Base-by-base conservation (phyloP, 2,329 filamentous ascomycete genomes). In the Pyrenochaeta sp. region DNA sequence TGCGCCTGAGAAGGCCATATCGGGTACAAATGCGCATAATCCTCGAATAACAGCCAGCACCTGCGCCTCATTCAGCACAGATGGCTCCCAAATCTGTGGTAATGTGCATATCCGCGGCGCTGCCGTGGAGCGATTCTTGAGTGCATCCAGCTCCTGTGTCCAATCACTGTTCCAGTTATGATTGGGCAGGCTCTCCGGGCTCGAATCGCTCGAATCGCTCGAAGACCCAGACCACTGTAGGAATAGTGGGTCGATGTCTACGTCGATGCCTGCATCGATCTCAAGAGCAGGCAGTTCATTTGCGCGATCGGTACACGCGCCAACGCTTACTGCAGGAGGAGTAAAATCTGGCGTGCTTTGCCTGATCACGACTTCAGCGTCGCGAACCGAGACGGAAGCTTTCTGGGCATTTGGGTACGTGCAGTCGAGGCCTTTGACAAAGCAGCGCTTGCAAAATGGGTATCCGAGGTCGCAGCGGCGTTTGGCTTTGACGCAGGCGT, bases 401-500 rank as follows among this genome's bases (percentile, higher is more conserved):
- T 45, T 51, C 33, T 31, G 21, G 44, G 63, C 57, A 51, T 63
- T 63, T 3, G 68, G 63, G 46, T 73, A 72, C 9, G 46, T 50
- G 56, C 69, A 73, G 41, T 67, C 61, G 48, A 69, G 43, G 36
- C 60, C 56, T 42, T 71, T 72, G 14, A 61, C 54, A 29, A 63
- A 63, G 39, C 66, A 72, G 29, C 70, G 60, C 33, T 63, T 68
- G 56, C 66, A 72, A 48, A 60, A 64, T 11, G 70, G 69, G 45
- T 62, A 67, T 4, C 67, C 64, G 29, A 72, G 61, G 45, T 72
- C 69, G 51, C 69, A 73, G 18, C 68, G 57, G 11, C 69, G 56
- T 53, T 71, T 73, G 44, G 56, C 59, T 44, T 70, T 69, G 9
- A 69, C 67, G 53, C 66, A 71, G 27, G 59, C 61, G 33, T 53